Percentiles rank a stretch among this genome's conserved stretches.
Evolutionary conservation across 2,329 filamentous ascomycete genomes (phyloP).

Genomic region (Nakataea oryzae): DNA sequence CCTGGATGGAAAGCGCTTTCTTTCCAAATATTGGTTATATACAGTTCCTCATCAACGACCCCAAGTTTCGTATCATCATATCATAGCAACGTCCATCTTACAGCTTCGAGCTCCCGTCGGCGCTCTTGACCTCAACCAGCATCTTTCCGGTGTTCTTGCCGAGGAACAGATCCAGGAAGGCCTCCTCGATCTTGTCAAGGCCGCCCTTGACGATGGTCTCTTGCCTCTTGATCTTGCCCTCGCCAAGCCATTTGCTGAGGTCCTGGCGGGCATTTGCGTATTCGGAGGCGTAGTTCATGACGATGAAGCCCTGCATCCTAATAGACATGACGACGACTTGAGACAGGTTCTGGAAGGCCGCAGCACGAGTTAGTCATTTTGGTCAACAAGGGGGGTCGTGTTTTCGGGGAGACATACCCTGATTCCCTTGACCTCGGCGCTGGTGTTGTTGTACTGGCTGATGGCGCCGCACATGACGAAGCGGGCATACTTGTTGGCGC

Average conservation of each 20-base stretch:
- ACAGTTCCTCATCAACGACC: not conserved
- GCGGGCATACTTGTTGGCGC: constrained; percentile 51
- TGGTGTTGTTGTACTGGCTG: constrained; percentile 66
- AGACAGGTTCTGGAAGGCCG: constrained; percentile 17
- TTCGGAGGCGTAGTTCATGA: constrained; percentile 53
- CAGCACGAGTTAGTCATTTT: not conserved
- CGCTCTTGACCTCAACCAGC: constrained; percentile 13
- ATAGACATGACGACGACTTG: constrained; percentile 30
- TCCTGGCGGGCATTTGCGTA: constrained; percentile 48
- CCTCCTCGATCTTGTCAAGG: constrained; percentile 50
- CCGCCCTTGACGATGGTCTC: constrained; percentile 65
- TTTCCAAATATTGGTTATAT: not conserved
- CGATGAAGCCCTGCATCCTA: constrained; percentile 59
- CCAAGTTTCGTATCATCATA: not conserved
- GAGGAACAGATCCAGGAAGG: constrained; percentile 52
- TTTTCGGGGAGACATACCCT: constrained; percentile 20
- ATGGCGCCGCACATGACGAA: constrained; percentile 66
- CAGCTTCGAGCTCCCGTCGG: constrained; percentile 9
- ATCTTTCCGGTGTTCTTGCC: constrained; percentile 47
- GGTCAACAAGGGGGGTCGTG: not conserved
- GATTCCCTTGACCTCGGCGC: constrained; percentile 41
- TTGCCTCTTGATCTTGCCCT: constrained; percentile 62
- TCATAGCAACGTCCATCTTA: constrained; percentile 3
- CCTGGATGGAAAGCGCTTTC: not conserved
- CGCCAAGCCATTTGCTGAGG: constrained; percentile 55